A percentile compares a stretch with the other conserved stretches of the same genome.
phyloP scores from a whole-genome alignment of 306 rosid species.

The Parietaria judaica region DNA sequence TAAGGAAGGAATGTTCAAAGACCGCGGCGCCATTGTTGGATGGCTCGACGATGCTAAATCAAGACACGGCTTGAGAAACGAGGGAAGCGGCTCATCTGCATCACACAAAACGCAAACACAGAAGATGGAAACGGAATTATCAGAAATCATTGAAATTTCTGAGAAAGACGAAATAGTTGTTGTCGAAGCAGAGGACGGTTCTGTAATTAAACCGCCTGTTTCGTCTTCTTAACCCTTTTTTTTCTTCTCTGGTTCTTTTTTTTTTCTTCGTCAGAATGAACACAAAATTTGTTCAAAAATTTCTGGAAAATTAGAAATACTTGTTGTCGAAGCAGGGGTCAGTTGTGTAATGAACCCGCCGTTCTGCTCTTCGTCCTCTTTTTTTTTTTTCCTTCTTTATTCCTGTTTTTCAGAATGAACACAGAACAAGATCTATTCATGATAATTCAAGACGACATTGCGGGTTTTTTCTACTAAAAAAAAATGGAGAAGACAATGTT shows the following conservation, averaged over 20 bases:
- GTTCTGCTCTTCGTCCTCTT: background rate
- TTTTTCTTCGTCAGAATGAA: no score
- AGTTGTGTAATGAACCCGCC: constrained; percentile 13
- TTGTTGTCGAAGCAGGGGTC: background rate
- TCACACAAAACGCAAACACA: constrained; percentile 1
- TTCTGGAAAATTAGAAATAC: constrained; percentile 28
- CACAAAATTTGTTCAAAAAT: background rate
- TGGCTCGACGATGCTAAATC: background rate
- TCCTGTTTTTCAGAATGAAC: no score
- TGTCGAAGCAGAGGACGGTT: background rate
- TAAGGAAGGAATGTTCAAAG: constrained; percentile 31
- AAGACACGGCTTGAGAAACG: background rate
- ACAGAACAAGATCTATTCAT: no score
- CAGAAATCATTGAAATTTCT: constrained; percentile 24
- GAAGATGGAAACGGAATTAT: constrained; percentile 24
- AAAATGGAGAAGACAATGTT: background rate
- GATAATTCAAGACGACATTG: background rate
- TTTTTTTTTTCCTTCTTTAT: no score
- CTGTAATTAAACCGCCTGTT: constrained; percentile 17
- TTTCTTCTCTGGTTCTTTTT: no score
- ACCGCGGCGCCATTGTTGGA: background rate
- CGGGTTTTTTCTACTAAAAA: background rate
- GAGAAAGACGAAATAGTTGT: constrained; percentile 25
- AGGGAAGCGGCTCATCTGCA: background rate
- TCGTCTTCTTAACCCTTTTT: background rate